phyloP scores from a whole-genome alignment of 495 filamentous ascomycete genomes.

The Lasiosphaeria ovina region DNA sequence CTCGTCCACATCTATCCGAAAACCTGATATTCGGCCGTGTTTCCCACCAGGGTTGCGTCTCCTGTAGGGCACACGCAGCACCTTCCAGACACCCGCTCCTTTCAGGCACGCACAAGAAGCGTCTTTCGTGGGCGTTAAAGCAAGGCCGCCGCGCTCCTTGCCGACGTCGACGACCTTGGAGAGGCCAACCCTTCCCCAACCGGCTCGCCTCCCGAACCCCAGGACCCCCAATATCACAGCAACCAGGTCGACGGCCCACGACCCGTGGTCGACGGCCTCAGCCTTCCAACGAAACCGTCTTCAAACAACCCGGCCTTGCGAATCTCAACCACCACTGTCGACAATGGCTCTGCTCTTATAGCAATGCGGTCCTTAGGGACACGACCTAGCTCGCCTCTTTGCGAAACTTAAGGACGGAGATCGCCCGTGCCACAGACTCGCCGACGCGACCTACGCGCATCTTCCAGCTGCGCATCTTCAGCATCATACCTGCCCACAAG shows the following conservation, averaged over 20 bases:
- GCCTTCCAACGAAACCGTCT: conserved; percentile 21
- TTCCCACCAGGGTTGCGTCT: conserved; percentile 13
- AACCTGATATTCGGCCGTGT: conserved; percentile 34
- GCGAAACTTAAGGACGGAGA: conserved; percentile 25
- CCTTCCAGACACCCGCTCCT: background rate
- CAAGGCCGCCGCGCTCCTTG: background rate
- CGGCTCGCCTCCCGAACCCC: background rate
- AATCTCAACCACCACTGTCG: conserved; percentile 11
- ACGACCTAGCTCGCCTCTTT: conserved; percentile 31
- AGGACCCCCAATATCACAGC: background rate
- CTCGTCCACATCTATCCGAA: conserved; percentile 21
- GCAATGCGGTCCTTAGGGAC: conserved; percentile 58
- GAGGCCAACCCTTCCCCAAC: background rate
- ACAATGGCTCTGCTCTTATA: conserved; percentile 53
- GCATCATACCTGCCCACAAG: conserved; percentile 1
- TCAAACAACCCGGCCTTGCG: conserved; percentile 18
- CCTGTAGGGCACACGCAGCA: background rate
- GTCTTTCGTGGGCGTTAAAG: background rate
- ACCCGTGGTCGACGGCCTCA: conserved; percentile 11
- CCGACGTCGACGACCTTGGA: background rate
- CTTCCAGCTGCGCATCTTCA: conserved; percentile 4
- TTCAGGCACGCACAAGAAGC: background rate
- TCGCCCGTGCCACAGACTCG: conserved; percentile 25
- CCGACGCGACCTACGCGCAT: conserved; percentile 1
- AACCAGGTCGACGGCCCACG: conserved; percentile 14